These are phyloP conservation scores for Carnegiea gigantea DNA, from an alignment of 179 eudicot genomes.

Conservation along the genomic window DNA sequence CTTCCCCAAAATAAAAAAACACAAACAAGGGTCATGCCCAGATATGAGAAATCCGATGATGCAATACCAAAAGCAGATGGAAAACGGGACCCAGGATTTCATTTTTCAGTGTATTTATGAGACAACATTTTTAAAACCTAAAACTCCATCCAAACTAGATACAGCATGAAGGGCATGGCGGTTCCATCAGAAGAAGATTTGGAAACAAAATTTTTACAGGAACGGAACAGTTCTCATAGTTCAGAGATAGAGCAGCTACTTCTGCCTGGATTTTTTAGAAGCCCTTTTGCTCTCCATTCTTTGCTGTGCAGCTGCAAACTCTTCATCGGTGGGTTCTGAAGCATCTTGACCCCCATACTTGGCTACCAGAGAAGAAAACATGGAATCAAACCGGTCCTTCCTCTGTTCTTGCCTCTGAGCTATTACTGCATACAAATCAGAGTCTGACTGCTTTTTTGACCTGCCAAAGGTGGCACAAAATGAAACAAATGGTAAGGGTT, in stretches of 20 bases:
- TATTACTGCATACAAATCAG: constrained; percentile 76
- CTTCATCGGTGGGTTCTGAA: constrained; percentile 89
- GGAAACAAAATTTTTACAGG: constrained; percentile 13
- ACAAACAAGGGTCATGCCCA: no score
- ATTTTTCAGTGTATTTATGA: background rate
- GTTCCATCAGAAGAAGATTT: background rate
- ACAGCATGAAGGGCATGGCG: background rate
- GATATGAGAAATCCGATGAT: no score
- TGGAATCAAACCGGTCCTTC: constrained; percentile 67
- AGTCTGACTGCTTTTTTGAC: constrained; percentile 54
- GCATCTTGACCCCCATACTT: constrained; percentile 62
- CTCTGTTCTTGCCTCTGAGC: constrained; percentile 69
- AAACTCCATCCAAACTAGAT: background rate
- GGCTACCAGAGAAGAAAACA: constrained; percentile 68
- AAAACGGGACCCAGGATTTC: background rate
- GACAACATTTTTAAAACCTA: background rate
- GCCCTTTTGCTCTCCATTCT: constrained; percentile 49
- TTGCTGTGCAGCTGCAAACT: constrained; percentile 73
- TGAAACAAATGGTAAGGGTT: background rate
- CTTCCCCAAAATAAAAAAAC: no score
- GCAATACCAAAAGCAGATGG: no score
- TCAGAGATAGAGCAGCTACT: constrained; percentile 28
- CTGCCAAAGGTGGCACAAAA: constrained; percentile 32
- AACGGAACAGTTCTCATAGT: background rate
- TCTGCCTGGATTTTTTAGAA: constrained; percentile 45